Evolutionary conservation across 2,329 filamentous ascomycete species (phyloP).

Genomic region (Penicillium sclerotigenum): DNA sequence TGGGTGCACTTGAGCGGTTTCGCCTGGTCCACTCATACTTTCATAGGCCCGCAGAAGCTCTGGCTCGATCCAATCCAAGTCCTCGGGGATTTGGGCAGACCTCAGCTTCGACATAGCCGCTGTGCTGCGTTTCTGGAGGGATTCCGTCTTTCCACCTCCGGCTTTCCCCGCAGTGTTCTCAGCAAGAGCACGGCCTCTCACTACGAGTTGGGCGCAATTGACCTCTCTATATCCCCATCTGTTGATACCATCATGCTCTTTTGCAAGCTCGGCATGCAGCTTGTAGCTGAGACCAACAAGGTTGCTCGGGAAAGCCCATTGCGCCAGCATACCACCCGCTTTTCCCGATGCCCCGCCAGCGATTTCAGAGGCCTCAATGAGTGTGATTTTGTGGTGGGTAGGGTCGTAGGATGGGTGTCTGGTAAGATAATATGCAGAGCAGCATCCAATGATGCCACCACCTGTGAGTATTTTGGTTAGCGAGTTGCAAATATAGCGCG

Average conservation of each 20-base stretch:
- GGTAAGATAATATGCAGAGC: constrained; percentile 86
- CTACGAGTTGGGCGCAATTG: constrained; percentile 66
- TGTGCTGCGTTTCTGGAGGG: constrained; percentile 55
- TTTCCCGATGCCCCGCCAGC: constrained; percentile 94
- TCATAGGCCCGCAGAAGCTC: constrained; percentile 68
- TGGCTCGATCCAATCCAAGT: constrained; percentile 79
- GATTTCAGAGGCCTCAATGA: constrained; percentile 81
- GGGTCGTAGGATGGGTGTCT: constrained; percentile 79
- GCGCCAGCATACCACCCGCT: constrained; percentile 81
- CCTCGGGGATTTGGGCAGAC: constrained; percentile 64
- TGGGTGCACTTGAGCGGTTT: constrained; percentile 92
- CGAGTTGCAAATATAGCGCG: constrained; percentile 7
- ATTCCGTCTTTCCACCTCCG: constrained; percentile 42
- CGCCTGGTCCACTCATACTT: constrained; percentile 74
- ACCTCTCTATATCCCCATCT: constrained; percentile 84
- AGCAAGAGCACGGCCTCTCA: constrained; percentile 44
- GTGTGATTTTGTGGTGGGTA: constrained; percentile 70
- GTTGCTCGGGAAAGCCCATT: constrained; percentile 85
- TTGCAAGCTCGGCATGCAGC: constrained; percentile 79
- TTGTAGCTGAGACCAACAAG: constrained; percentile 83
- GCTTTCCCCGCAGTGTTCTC: constrained; percentile 34
- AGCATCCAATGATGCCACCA: constrained; percentile 88
- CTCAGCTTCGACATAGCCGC: constrained; percentile 51
- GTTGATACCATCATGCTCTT: constrained; percentile 72
- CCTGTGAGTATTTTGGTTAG: constrained; percentile 50